Conservation (phyloP, 2,329 filamentous ascomycete species). For the Mycogone perniciosa region DNA sequence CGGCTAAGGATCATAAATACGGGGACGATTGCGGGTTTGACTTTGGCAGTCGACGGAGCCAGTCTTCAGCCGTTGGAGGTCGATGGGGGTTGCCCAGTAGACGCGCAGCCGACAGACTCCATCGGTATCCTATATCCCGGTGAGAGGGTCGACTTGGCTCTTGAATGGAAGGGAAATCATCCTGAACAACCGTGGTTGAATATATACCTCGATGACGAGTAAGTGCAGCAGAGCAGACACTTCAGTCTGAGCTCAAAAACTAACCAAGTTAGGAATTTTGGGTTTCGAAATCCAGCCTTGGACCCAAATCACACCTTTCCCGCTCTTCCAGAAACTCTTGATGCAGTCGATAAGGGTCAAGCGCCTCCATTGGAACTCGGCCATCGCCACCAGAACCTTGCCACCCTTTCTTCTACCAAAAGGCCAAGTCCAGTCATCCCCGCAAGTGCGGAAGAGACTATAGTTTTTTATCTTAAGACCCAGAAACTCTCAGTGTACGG, state of each 20-base stretch:
- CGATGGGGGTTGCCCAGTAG: slow-evolving; percentile 18
- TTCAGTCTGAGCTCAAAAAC: neutral
- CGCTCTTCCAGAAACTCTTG: slow-evolving; percentile 11
- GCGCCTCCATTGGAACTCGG: slow-evolving; percentile 1
- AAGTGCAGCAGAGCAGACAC: slow-evolving; percentile 4
- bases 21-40: slow-evolving; percentile 19
- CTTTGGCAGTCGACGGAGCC: slow-evolving; percentile 16
- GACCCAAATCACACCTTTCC: slow-evolving; percentile 16
- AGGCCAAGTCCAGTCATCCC: neutral
- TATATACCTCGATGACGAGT: slow-evolving; percentile 23
- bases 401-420: slow-evolving; percentile 1
- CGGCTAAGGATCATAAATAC: slow-evolving; percentile 20
- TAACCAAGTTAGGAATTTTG: slow-evolving; percentile 17
- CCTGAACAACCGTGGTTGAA: slow-evolving; percentile 14
- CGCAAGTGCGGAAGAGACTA: slow-evolving; percentile 15
- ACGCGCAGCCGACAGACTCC: slow-evolving; percentile 9
- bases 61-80: slow-evolving; percentile 17
- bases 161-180: slow-evolving; percentile 14
- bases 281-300: slow-evolving; percentile 18
- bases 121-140: slow-evolving; percentile 22
- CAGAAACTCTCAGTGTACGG: slow-evolving; percentile 17
- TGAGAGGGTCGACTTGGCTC: slow-evolving; percentile 18
- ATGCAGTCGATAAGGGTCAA: slow-evolving; percentile 1
- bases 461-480: slow-evolving; percentile 20
- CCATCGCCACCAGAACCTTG: slow-evolving; percentile 10